These are phyloP conservation scores for Ceratobasidium sp. DNA, from an alignment of 1,284 basidiomycete species.

Conservation along the genomic window DNA sequence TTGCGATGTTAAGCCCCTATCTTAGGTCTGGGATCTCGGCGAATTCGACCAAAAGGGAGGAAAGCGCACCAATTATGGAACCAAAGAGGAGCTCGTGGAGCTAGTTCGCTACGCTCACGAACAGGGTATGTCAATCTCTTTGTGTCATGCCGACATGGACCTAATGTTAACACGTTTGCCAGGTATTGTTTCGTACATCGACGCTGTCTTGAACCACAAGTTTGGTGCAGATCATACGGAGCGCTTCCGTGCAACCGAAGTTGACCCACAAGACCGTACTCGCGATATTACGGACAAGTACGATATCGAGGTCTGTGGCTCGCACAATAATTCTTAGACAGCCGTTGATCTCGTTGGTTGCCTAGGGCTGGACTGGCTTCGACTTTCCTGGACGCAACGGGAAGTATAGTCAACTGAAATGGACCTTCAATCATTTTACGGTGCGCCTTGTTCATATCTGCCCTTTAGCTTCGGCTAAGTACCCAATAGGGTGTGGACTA, in stretches of 20 bases:
- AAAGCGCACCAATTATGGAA: conserved; percentile 62
- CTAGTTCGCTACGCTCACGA: conserved; percentile 54
- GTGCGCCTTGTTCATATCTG: background rate
- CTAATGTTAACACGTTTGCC: background rate
- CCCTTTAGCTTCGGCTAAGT: background rate
- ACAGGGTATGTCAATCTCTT: conserved; percentile 48
- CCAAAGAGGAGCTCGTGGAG: conserved; percentile 59
- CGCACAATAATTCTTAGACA: background rate
- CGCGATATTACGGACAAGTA: conserved; percentile 52
- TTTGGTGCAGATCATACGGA: conserved; percentile 62
- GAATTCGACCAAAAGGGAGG: conserved; percentile 64
- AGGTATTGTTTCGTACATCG: conserved; percentile 49
- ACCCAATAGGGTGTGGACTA: conserved; percentile 57
- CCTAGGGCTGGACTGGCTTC: conserved; percentile 53
- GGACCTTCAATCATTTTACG: conserved; percentile 58
- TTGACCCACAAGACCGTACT: conserved; percentile 54
- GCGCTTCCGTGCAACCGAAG: conserved; percentile 58
- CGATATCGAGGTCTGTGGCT: conserved; percentile 53
- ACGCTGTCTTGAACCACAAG: conserved; percentile 50
- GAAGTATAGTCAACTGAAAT: conserved; percentile 59
- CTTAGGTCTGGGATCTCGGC: conserved; percentile 53
- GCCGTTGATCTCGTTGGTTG: background rate
- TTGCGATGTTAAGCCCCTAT: conserved; percentile 22
- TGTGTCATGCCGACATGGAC: background rate
- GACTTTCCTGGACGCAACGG: conserved; percentile 61